A percentile compares a stretch with the other conserved stretches of the same genome.
phyloP scores from a whole-genome alignment of 495 filamentous ascomycete genomes.

The Annulohypoxylon bovei region DNA sequence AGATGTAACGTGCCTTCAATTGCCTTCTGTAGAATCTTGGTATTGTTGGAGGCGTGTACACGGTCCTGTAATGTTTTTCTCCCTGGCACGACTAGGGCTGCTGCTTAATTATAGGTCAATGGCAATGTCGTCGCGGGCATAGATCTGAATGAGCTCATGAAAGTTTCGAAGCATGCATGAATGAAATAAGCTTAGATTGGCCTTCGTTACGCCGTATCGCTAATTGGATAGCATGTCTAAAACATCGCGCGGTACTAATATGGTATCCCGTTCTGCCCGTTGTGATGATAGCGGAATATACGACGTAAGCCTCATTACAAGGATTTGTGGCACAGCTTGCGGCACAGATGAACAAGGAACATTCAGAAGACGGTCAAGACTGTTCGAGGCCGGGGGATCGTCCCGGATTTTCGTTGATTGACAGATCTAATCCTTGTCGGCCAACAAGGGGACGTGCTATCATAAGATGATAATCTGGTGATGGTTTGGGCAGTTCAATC shows the following conservation, averaged over 20 bases:
- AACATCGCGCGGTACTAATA: neutral
- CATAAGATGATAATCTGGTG: neutral
- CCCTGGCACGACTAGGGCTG: neutral
- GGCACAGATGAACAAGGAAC: constrained; percentile 16
- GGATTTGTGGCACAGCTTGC: constrained; percentile 17
- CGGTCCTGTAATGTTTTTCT: neutral
- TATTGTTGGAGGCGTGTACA: neutral
- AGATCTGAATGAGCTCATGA: neutral
- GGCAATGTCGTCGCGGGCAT: neutral
- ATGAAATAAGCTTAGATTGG: constrained; percentile 16
- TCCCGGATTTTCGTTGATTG: constrained; percentile 19
- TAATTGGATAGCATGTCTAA: neutral
- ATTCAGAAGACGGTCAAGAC: neutral
- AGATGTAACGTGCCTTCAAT: constrained; percentile 8
- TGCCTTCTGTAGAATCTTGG: neutral
- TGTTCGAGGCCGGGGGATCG: constrained; percentile 11
- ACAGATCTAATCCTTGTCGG: constrained; percentile 9
- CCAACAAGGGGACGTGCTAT: neutral
- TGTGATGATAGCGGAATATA: neutral
- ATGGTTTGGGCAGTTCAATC: neutral
- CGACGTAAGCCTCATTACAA: neutral
- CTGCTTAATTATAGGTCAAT: neutral
- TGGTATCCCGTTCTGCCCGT: neutral
- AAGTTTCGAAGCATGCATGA: neutral
- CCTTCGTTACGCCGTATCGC: neutral